These are phyloP conservation scores for Arachis stenosperma DNA, from an alignment of 306 rosid species.

Conservation along the genomic window DNA sequence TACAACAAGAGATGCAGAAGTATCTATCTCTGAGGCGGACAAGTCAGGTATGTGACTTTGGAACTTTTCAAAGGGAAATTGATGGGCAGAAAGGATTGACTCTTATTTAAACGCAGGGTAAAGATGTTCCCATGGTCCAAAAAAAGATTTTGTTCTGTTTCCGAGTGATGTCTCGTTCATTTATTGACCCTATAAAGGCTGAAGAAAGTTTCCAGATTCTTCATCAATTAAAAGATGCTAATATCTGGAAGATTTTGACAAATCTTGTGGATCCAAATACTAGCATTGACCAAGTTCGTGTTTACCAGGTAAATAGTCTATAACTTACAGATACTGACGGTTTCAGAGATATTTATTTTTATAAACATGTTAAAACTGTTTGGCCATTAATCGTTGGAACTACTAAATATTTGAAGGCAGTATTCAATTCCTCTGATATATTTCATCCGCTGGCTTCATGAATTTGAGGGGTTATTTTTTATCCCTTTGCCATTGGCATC, in stretches of 20 bases:
- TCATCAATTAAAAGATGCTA: conserved; percentile 91
- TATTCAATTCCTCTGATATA: conserved; percentile 11
- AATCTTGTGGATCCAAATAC: conserved; percentile 85
- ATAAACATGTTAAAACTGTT: conserved; percentile 28
- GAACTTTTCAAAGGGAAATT: conserved; percentile 31
- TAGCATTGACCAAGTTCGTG: conserved; percentile 71
- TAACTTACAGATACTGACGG: conserved; percentile 14
- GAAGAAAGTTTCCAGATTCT: conserved; percentile 87
- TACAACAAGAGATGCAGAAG: conserved; percentile 97
- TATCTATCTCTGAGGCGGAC: conserved; percentile 76
- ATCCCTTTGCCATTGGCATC: conserved; percentile 19
- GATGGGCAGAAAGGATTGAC: conserved; percentile 45
- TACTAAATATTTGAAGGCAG: conserved; percentile 18
- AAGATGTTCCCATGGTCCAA: conserved; percentile 79
- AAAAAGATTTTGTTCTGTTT: conserved; percentile 76
- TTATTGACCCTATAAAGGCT: conserved; percentile 80
- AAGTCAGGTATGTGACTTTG: conserved; percentile 70
- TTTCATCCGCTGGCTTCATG: conserved; percentile 23
- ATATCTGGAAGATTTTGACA: conserved; percentile 90
- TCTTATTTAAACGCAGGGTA: conserved; percentile 69
- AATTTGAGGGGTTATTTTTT: conserved; percentile 10
- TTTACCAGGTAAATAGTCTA: conserved; percentile 60
- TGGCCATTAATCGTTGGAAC: conserved; percentile 22
- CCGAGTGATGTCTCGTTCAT: conserved; percentile 84
- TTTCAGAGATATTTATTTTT: conserved; percentile 7